These are phyloP conservation scores for Nothophaeocryptopus gaeumannii DNA, from an alignment of 2,329 filamentous ascomycete genomes.

Conservation along the genomic window DNA sequence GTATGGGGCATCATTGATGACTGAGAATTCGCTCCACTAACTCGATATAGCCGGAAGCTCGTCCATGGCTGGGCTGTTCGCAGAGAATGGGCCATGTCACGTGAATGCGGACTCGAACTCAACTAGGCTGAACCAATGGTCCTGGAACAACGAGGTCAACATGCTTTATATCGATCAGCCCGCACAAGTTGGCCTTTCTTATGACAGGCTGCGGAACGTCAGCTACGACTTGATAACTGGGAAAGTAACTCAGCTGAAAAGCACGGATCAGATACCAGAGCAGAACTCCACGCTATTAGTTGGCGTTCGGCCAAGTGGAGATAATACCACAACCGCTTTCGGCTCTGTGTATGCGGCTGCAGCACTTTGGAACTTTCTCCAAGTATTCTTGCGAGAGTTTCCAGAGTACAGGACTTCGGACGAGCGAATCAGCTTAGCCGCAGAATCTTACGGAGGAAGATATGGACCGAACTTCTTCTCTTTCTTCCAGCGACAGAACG, in stretches of 20 bases:
- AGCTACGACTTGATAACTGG: slow-evolving; percentile 33
- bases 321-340: slow-evolving; percentile 51
- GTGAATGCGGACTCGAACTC: slow-evolving; percentile 54
- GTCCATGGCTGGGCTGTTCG: slow-evolving; percentile 50
- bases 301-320: slow-evolving; percentile 33
- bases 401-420: slow-evolving; percentile 51
- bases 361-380: slow-evolving; percentile 61
- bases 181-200: slow-evolving; percentile 22
- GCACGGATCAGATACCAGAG: slow-evolving; percentile 33
- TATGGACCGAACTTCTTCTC: slow-evolving; percentile 60
- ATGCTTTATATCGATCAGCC: slow-evolving; percentile 65
- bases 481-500: slow-evolving; percentile 57
- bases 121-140: slow-evolving; percentile 53
- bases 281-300: slow-evolving; percentile 54
- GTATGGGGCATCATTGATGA: too few relatives aligned
- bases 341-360: slow-evolving; percentile 53
- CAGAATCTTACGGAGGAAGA: slow-evolving; percentile 47
- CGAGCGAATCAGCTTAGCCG: neutral
- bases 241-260: slow-evolving; percentile 21
- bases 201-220: slow-evolving; percentile 34
- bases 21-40: too few relatives aligned
- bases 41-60: slow-evolving; percentile 43
- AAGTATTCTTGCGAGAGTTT: slow-evolving; percentile 62
- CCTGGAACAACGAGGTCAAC: slow-evolving; percentile 47
- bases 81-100: slow-evolving; percentile 55